phyloP scores from a whole-genome alignment of 768 basidiomycete species.

The Chlorophyllum brunneum region DNA sequence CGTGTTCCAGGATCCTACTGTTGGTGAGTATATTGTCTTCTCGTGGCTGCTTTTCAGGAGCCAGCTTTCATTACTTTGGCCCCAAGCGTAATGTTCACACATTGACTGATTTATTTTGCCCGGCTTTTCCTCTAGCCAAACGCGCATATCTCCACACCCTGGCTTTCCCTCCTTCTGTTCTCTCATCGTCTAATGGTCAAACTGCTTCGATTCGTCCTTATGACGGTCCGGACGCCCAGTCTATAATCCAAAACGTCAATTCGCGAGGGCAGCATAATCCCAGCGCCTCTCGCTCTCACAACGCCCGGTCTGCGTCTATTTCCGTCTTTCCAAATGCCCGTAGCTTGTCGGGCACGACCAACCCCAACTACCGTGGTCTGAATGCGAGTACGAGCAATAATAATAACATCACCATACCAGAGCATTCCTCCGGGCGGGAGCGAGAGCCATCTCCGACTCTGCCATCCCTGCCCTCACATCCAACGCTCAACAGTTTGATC shows the following conservation, averaged over 20 bases:
- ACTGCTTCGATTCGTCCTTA: constrained; percentile 80
- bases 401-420: constrained; percentile 48
- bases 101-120: no score
- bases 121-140: constrained; percentile 60
- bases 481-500: constrained; percentile 82
- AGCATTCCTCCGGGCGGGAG: constrained; percentile 40
- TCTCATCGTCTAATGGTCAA: constrained; percentile 52
- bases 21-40: constrained; percentile 59
- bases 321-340: constrained; percentile 58
- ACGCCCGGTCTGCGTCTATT: constrained; percentile 63
- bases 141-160: constrained; percentile 91
- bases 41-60: constrained; percentile 5
- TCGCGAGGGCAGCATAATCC: constrained; percentile 60
- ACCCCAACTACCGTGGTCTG: constrained; percentile 6
- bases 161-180: constrained; percentile 72
- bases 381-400: constrained; percentile 26
- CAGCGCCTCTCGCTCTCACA: constrained; percentile 67
- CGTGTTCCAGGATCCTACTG: constrained; percentile 87
- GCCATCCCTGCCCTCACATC: constrained; percentile 76
- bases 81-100: constrained; percentile 1
- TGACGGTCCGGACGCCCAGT: constrained; percentile 90
- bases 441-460: constrained; percentile 82
- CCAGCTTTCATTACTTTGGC: not conserved
- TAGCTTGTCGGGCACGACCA: constrained; percentile 34
- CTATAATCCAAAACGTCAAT: constrained; percentile 80